Conservation (phyloP, 805 yeast genomes). For the Candida lessepsii region DNA sequence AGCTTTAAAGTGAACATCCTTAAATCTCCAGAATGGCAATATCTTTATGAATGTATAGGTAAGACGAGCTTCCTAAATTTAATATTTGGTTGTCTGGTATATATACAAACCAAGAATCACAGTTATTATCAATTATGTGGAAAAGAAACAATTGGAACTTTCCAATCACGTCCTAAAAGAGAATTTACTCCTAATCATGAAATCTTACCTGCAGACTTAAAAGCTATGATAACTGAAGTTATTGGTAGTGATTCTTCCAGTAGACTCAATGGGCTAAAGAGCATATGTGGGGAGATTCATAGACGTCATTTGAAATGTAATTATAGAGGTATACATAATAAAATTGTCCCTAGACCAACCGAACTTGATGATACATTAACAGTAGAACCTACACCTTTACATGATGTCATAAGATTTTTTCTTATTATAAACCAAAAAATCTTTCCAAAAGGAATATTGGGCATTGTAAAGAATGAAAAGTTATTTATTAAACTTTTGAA, state of each 20-base stretch:
- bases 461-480: constrained; percentile 49
- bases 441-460: constrained; percentile 54
- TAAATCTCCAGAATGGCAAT: constrained; percentile 46
- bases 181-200: constrained; percentile 10
- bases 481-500: constrained; percentile 37
- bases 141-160: constrained; percentile 2
- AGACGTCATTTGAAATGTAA: constrained; percentile 7
- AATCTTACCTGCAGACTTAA: constrained; percentile 6
- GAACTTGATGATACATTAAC: not conserved
- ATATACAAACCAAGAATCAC: constrained; percentile 12
- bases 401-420: constrained; percentile 42
- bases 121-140: constrained; percentile 14
- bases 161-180: not conserved
- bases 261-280: not conserved
- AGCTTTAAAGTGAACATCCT: constrained; percentile 37
- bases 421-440: constrained; percentile 44
- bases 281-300: not conserved
- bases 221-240: constrained; percentile 1
- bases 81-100: constrained; percentile 36
- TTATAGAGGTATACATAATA: constrained; percentile 4
- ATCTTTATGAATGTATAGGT: constrained; percentile 41
- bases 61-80: constrained; percentile 36
- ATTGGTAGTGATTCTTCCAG: not conserved
- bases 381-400: constrained; percentile 2
- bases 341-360: not conserved